Conservation (phyloP, 345 rosid genomes). For the Brassica cretica region DNA sequence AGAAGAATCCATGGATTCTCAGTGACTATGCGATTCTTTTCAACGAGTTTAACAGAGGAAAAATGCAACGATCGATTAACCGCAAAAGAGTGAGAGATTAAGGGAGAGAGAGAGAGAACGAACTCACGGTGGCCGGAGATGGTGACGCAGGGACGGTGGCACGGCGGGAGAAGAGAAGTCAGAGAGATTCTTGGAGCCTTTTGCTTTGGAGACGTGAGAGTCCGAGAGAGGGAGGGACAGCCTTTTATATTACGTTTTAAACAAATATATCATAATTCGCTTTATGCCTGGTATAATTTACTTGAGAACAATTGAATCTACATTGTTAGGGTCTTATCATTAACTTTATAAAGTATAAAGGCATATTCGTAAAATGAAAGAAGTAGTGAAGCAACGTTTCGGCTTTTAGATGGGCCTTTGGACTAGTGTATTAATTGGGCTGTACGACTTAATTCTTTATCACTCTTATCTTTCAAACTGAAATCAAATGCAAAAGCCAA, state of each 20-base stretch:
- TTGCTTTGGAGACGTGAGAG: background rate
- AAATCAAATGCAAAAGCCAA: no score
- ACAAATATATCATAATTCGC: background rate
- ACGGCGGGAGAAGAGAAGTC: background rate
- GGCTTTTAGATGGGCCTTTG: no score
- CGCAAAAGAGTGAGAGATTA: background rate
- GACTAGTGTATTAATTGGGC: no score
- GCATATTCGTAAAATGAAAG: no score
- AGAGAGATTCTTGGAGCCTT: background rate
- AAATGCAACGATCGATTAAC: background rate
- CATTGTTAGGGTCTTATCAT: background rate
- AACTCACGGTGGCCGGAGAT: background rate
- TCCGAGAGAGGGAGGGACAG: background rate
- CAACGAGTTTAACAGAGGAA: background rate
- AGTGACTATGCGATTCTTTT: background rate
- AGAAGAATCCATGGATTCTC: background rate
- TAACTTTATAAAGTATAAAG: no score
- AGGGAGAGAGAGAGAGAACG: background rate
- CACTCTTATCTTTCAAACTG: no score
- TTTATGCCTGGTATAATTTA: background rate
- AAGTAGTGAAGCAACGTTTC: no score
- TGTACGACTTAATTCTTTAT: no score
- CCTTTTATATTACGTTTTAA: background rate
- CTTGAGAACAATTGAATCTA: background rate
- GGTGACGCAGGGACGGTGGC: background rate